Conservation (phyloP, 257 asterid genomes). For the Solanum sitiens region DNA sequence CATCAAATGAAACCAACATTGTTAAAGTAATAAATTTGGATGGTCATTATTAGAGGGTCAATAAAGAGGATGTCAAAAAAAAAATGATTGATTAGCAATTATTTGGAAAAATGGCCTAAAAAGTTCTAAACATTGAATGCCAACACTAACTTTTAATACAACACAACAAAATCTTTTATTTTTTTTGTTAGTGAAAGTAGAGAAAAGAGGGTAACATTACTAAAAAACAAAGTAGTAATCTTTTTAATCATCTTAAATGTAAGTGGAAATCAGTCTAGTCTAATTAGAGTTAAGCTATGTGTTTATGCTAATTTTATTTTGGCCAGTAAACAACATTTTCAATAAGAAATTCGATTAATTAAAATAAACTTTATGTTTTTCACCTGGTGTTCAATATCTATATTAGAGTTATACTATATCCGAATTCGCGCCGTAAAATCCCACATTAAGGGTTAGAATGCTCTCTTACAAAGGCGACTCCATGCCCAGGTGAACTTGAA, state of each 20-base stretch:
- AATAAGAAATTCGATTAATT: background rate
- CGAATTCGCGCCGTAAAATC: rapidly evolving
- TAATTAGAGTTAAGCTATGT: constrained; percentile 27
- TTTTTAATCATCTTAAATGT: constrained; percentile 26
- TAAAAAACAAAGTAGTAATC: constrained; percentile 1
- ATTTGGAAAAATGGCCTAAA: background rate
- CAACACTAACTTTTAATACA: background rate
- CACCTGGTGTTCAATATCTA: background rate
- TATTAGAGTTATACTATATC: too few species aligned
- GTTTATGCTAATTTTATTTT: constrained; percentile 18
- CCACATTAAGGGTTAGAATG: too few species aligned
- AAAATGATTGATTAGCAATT: background rate
- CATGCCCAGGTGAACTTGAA: background rate
- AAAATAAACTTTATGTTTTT: background rate
- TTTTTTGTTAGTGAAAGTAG: constrained; percentile 20
- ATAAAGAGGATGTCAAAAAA: background rate
- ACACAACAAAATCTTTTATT: background rate
- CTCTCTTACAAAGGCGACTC: background rate
- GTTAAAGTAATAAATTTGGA: background rate
- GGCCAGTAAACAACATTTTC: constrained; percentile 23
- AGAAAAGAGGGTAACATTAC: constrained; percentile 12
- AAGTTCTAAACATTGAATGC: background rate
- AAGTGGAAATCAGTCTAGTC: constrained; percentile 54
- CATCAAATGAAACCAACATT: background rate
- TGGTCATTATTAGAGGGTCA: background rate